Evolutionary conservation across 805 yeast species (phyloP), one percentile per base, ranked within the genome.

Genomic region (Candida pseudofarinosa): DNA sequence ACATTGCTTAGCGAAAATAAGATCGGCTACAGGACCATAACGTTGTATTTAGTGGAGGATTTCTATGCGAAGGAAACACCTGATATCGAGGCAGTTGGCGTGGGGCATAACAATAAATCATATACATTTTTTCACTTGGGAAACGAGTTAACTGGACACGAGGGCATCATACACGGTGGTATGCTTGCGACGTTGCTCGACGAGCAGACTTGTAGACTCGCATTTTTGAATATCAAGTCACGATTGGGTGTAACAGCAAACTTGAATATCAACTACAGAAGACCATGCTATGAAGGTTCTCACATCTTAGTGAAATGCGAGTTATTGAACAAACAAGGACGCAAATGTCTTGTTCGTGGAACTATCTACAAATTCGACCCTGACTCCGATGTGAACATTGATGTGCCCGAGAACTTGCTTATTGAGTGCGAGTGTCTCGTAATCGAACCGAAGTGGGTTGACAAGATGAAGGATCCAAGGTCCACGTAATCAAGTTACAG

Each of bases 231-330:
- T 48, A 60, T 63, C 42, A 55, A 60, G 31, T 63, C 71, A 19
- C 62, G 60, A 40, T 62, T 59, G 45, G 75, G 72, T 1, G 73
- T 70, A 15, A 70, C 75, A 12, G 75, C 75, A 12, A 69, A 66
- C 44, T 65, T 69, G 54, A 69, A 68, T 46, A 61, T 69, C 44
- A 66, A 61, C 50, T 70, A 67, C 45, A 57, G 54, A 39, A 55
- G 60, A 42, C 75, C 74, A 3, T 62, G 71, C 32, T 60, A 38
- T 41, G 59, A 61, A 6, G 53, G 66, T 45, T 54, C 59, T 16
- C 56, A 49, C 38, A 56, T 69, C 10, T 50, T 67, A 56, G 54
- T 70, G 15, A 66, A 60, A 41, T 68, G 74, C 45, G 51, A 52
- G 19, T 33, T 66, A 4, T 33, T 55, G 3, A 61, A 52, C 41